Percentiles rank a stretch among this genome's conserved stretches.
Conservation (phyloP, 2,329 filamentous ascomycete species). For the Incumbomyces lentus region DNA sequence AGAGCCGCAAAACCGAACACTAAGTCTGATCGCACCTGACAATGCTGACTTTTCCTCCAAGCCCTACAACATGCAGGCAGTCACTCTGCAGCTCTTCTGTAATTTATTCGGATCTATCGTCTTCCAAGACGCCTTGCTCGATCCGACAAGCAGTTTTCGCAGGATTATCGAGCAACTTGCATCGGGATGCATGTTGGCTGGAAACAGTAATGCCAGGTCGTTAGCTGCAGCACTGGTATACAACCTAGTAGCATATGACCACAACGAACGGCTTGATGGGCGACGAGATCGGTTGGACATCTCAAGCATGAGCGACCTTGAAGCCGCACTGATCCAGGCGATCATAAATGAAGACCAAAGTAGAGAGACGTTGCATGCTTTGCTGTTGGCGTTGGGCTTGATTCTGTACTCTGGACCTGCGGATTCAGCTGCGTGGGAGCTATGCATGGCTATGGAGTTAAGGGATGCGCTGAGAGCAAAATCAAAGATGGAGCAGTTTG, state of each 20-base stretch:
- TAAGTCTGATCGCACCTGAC: slow-evolving; percentile 48
- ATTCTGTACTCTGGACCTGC: slow-evolving; percentile 60
- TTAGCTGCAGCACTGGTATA: slow-evolving; percentile 75
- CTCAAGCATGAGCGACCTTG: slow-evolving; percentile 52
- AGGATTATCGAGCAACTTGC: slow-evolving; percentile 48
- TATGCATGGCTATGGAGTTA: slow-evolving; percentile 70
- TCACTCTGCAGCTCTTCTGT: slow-evolving; percentile 71
- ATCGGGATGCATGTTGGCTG: slow-evolving; percentile 68
- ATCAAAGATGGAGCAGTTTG: slow-evolving; percentile 43
- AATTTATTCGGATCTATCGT: slow-evolving; percentile 72
- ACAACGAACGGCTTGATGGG: slow-evolving; percentile 51
- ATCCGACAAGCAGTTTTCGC: slow-evolving; percentile 26
- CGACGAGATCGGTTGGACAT: slow-evolving; percentile 46
- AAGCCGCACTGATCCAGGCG: slow-evolving; percentile 70
- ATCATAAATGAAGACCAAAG: slow-evolving; percentile 45
- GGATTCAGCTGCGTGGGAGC: slow-evolving; percentile 61
- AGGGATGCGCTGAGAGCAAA: slow-evolving; percentile 50
- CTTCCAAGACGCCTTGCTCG: slow-evolving; percentile 45
- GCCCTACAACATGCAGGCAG: slow-evolving; percentile 73
- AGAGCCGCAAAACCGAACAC: slow-evolving; percentile 55
- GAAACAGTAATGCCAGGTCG: slow-evolving; percentile 64
- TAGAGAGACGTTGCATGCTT: slow-evolving; percentile 63
- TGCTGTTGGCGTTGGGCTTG: slow-evolving; percentile 65
- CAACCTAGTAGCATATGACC: slow-evolving; percentile 66
- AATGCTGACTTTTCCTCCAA: slow-evolving; percentile 44